These are phyloP conservation scores for Colletotrichum sp. DNA, from an alignment of 2,329 filamentous ascomycete genomes.

Conservation along the genomic window DNA sequence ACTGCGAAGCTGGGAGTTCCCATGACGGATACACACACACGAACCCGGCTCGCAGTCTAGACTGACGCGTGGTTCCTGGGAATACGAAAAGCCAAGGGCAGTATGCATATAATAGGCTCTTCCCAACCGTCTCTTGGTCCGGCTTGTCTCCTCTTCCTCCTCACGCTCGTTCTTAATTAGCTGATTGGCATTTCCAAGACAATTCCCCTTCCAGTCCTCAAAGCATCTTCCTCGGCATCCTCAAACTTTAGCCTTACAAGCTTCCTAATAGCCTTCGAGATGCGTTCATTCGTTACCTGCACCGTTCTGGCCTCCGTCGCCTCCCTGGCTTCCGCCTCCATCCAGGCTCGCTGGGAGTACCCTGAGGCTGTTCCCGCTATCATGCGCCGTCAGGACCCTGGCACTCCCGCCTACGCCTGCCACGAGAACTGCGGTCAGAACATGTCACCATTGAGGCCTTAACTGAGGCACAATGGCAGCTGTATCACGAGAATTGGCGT, in stretches of 20 bases:
- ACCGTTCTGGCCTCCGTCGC: constrained; percentile 14
- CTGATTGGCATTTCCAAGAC: constrained; percentile 10
- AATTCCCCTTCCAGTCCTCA: not conserved
- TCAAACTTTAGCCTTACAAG: not conserved
- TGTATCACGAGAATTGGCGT: not conserved
- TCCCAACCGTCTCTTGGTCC: not conserved
- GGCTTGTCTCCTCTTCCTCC: not conserved
- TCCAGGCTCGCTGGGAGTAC: constrained; percentile 5
- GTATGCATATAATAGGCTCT: constrained; percentile 8
- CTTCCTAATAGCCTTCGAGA: constrained; percentile 1
- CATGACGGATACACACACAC: not conserved
- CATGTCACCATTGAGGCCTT: not conserved
- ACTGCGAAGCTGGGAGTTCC: not conserved
- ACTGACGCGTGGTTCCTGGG: not conserved
- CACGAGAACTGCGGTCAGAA: constrained; percentile 51
- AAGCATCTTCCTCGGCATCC: not conserved
- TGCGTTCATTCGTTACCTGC: constrained; percentile 19
- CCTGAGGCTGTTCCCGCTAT: constrained; percentile 24
- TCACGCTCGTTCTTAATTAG: constrained; percentile 8
- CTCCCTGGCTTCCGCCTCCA: constrained; percentile 3
- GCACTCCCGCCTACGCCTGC: constrained; percentile 48
- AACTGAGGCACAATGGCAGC: not conserved
- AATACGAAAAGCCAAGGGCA: not conserved
- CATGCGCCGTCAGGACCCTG: constrained; percentile 47
- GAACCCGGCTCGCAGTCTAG: not conserved